Evolutionary conservation across 1,284 basidiomycete genomes (phyloP), one percentile per base, ranked within the genome.

Genomic region (Abortiporus biennis): DNA sequence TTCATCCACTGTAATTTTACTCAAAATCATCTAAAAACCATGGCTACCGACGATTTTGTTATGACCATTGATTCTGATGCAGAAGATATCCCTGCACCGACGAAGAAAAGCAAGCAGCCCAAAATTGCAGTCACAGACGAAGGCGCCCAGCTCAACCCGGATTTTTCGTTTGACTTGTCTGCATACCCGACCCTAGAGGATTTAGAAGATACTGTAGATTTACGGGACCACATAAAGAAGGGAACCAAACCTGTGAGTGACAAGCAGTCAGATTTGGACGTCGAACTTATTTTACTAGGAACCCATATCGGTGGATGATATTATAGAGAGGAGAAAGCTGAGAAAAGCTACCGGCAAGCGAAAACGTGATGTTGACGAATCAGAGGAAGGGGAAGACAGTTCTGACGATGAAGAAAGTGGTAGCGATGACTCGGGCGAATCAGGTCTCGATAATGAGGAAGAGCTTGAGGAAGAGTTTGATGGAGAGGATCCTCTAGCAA

Each of bases 281-380:
- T 43, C 17, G 50, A 48, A 39, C 40, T 24, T 40, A 33, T 23
- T 29, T 15, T 46, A 90, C 5, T 16, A 43, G 85, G 71, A 78
- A 56, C 81, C 85, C 12, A 78, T 96, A 37, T 91, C 86, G 34
- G 84, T 97, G 8, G 90, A 96, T 64, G 91, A 96, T 57, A 96
- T 95, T 51, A 92, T 94, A 54, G 81, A 80, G 36, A 71, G 83
- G 44, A 71, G 84, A 43, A 76, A 69, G 42, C 67, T 72, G 43
- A 56, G 66, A 53, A 61, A 57, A 49, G 49, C 54, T 47, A 58
- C 59, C 32, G 64, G 64, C 23, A 85, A 87, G 59, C 71, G 80
- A 44, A 86, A 87, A 66, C 61, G 80, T 45, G 67, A 58, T 40
- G 50, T 57, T 20, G 55, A 55, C 23, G 55, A 58, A 27, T 54